Base-by-base conservation (phyloP, 208 protist species). In the Leishmania arabica region DNA sequence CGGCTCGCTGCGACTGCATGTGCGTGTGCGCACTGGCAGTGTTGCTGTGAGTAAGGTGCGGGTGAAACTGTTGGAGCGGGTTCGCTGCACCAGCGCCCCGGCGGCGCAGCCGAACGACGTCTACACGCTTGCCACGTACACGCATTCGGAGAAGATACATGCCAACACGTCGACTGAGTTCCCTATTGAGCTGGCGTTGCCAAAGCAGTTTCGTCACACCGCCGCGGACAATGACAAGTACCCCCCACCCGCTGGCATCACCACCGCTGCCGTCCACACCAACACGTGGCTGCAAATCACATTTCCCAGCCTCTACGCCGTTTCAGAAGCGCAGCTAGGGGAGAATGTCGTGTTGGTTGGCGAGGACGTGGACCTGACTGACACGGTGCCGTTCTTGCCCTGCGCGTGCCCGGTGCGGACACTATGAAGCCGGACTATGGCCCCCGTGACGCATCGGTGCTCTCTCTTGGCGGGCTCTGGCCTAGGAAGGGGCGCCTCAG, bases 371-470 rank as follows among this genome's bases (percentile, higher is more conserved):
- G 83, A 87, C 77, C 37, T 81, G 74, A 87, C 75, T 7, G 84
- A 87, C 64, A 78, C 66, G 60, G 70, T 87, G 54, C 85, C 85
- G 21, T 87, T 80, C 58, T 60, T 91, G 51, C 88, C 88, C 31
- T 68, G 34, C 15, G 56, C 58, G 54, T 66, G 70, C 79, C 83
- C 75, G 21, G 49, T 31, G 31, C 24, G 45, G n/a, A 34, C 37
- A 64, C 68, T 5, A 21, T 51, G n/a, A 71, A 77, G 45, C 37
- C 56, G 21, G 6, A 31, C 56, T 3, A 62, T 24, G 5, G 0
- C 24, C 24, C 17, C 24, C 6, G 24, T 31, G 56, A 62, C 24
- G 56, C 3, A 54, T 31, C 27, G 24, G 9, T 64, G 27, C n/a
- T 68, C 62, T 68, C 13, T 66, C 2, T 34, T 68, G 58, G 34